Conservation (phyloP, 345 rosid species). For the Chamaenerion angustifolium region DNA sequence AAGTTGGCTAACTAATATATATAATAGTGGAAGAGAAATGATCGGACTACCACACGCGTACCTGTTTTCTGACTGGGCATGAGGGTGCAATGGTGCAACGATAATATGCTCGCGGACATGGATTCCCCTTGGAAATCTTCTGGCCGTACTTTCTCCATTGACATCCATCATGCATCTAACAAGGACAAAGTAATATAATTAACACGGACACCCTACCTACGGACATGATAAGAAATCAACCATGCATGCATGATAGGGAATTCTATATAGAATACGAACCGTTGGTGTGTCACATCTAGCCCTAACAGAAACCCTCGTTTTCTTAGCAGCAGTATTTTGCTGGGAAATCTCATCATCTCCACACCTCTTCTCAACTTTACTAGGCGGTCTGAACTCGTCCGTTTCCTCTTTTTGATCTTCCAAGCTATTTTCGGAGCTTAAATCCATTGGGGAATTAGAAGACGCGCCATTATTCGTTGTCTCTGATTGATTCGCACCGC, state of each 20-base stretch:
- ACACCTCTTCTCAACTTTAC: constrained; percentile 22
- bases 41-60: too few species aligned
- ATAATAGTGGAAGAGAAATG: too few species aligned
- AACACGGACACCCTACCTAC: too few species aligned
- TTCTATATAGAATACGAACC: too few species aligned
- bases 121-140: constrained; percentile 84
- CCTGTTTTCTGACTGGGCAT: constrained; percentile 94
- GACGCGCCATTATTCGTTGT: constrained; percentile 11
- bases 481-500: constrained; percentile 17
- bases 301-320: constrained; percentile 81
- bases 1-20: too few species aligned
- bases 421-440: constrained; percentile 19
- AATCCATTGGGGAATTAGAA: constrained; percentile 9
- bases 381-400: constrained; percentile 25
- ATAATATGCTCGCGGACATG: constrained; percentile 93
- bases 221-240: too few species aligned
- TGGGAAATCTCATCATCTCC: constrained; percentile 40
- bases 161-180: constrained; percentile 86
- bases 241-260: background rate
- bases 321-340: constrained; percentile 46
- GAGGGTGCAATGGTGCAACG: constrained; percentile 75
- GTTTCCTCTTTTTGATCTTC: constrained; percentile 34
- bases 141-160: constrained; percentile 99
- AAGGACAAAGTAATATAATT: background rate
- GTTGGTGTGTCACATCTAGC: constrained; percentile 80